A percentile compares a stretch with the other conserved stretches of the same genome.
Conservation (phyloP, 2,329 filamentous ascomycete genomes). For the Magnaporthales sp. region DNA sequence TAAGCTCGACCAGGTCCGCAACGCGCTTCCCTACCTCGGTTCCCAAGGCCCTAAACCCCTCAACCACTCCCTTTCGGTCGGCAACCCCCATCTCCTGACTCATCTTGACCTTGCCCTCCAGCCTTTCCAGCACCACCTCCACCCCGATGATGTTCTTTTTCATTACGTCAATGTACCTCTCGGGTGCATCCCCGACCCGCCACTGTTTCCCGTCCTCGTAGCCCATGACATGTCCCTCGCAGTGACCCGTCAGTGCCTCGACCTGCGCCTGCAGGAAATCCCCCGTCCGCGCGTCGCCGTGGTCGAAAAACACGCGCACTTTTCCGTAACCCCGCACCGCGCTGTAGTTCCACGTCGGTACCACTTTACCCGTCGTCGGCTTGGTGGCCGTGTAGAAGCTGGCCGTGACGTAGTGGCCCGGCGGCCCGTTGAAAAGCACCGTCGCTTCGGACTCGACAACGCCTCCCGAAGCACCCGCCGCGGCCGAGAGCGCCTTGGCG, state of each 20-base stretch:
- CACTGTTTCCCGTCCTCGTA: constrained; percentile 39
- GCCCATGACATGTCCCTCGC: constrained; percentile 48
- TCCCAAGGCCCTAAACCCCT: constrained; percentile 38
- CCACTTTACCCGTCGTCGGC: constrained; percentile 54
- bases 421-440: constrained; percentile 49
- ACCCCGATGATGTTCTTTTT: constrained; percentile 53
- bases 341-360: constrained; percentile 64
- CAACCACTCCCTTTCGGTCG: constrained; percentile 46
- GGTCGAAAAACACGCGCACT: constrained; percentile 43
- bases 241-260: constrained; percentile 35
- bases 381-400: constrained; percentile 62
- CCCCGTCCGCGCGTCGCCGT: constrained; percentile 30
- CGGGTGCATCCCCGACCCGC: constrained; percentile 49
- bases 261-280: constrained; percentile 43
- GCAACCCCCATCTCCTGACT: constrained; percentile 48
- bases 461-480: constrained; percentile 14
- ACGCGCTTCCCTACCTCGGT: constrained; percentile 22
- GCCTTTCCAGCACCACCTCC: constrained; percentile 43
- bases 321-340: constrained; percentile 56
- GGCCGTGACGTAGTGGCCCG: constrained; percentile 58
- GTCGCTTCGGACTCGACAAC: constrained; percentile 45
- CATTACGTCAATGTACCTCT: constrained; percentile 44
- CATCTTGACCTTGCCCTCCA: constrained; percentile 60
- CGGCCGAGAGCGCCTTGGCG: constrained; percentile 49
- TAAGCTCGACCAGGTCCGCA: constrained; percentile 20